Base-by-base conservation (phyloP, 2,329 filamentous ascomycete genomes). In the Sphaerulina vaccinii region DNA sequence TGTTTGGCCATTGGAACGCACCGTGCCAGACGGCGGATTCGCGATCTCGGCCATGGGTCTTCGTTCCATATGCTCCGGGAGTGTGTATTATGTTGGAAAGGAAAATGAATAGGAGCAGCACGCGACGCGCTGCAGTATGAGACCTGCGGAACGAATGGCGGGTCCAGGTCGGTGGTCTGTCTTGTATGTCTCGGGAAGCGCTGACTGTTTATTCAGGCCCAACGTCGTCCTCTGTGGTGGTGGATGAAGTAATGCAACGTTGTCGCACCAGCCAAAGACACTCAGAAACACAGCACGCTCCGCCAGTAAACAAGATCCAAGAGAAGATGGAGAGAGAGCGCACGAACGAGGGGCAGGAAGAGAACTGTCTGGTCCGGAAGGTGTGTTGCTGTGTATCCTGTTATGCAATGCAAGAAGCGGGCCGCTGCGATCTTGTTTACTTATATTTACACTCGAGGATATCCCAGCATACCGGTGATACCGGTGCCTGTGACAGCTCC, bases 31-130 rank as follows among this genome's bases (percentile, higher is more conserved):
- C 42, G 68, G 67, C 44, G 61, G 67, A 51, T 73, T 74, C 55
- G 71, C 70, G 40, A 65, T 66, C 47, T 72, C 71, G 49, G 73
- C 70, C 73, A 76, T 76, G 32, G 45, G 45, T n/a, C 56, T 51
- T 16, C 39, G 46, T n/a, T 33, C 47, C 35, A 39, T 43, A 19
- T 49, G 38, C 33, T 51, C 43, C 29, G 42, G 48, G 33, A 51
- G 33, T 47, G 49, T 35, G 15, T 46, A 33, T 37, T 32, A 22
- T 18, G 2, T 36, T 51, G 46, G 21, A 35, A 47, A 54, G 32
- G 33, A 29, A 49, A 44, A 45, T 35, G 24, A 49, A 43, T 38
- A n/a, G 38, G 38, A 32, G 35, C 37, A 39, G 36, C 11, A 23
- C 23, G 15, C 24, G 24, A 39, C 39, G 39, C 19, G 45, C 36